Evolutionary conservation across 257 asterid species (phyloP).

Genomic region (Osmanthus fragrans): DNA sequence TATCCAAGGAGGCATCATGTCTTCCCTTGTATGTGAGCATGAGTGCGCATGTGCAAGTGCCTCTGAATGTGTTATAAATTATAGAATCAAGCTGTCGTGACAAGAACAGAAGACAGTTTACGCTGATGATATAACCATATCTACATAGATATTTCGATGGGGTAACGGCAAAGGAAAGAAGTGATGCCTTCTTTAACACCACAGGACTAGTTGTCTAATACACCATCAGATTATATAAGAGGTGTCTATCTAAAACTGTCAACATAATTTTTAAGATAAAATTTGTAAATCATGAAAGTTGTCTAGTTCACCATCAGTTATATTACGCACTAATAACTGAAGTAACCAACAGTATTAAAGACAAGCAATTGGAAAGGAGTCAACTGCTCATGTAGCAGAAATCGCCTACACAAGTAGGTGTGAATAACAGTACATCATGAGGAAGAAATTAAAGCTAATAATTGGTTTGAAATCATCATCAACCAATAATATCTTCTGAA

Average conservation of each 20-base stretch:
- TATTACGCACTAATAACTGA: not conserved
- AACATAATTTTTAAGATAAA: too few relatives aligned
- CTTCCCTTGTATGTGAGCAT: not conserved
- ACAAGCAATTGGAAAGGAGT: constrained; percentile 12
- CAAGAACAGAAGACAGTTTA: not conserved
- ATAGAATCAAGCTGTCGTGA: not conserved
- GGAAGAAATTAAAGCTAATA: too few relatives aligned
- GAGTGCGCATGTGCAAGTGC: not conserved
- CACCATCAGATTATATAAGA: not conserved
- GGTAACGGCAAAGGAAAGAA: not conserved
- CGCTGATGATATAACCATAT: not conserved
- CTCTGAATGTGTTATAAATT: not conserved
- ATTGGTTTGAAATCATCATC: not conserved
- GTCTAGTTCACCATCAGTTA: not conserved
- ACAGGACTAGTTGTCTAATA: not conserved
- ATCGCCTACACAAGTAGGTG: not conserved
- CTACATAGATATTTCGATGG: not conserved
- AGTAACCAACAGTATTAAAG: not conserved
- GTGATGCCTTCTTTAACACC: not conserved
- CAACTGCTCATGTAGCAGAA: not conserved
- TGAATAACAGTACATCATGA: not conserved
- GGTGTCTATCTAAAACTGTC: not conserved
- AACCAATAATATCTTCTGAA: not conserved
- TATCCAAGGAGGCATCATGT: not conserved
- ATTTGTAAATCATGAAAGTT: not conserved